These are phyloP conservation scores for Metschnikowia baotianmanensis DNA, from an alignment of 805 yeast genomes.

Conservation along the genomic window DNA sequence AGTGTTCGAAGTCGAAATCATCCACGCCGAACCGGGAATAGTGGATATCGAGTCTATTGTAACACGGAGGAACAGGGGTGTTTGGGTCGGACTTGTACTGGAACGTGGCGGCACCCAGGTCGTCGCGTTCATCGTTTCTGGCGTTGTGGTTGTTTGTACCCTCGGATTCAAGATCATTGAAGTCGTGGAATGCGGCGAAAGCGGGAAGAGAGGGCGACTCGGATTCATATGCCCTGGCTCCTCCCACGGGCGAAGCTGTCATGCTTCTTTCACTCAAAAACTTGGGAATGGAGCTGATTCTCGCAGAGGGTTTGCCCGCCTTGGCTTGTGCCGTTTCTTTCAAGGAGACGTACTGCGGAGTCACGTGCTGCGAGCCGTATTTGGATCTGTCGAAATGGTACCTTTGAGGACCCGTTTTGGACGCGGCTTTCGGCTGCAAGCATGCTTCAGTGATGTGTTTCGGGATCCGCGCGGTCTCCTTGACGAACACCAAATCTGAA, in stretches of 20 bases:
- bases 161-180: constrained; percentile 11
- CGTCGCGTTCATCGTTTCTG: constrained; percentile 2
- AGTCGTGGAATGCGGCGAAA: constrained; percentile 11
- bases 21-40: constrained; percentile 91
- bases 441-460: constrained; percentile 44
- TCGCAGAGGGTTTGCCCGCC: constrained; percentile 11
- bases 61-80: constrained; percentile 63
- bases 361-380: constrained; percentile 56
- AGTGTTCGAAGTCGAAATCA: constrained; percentile 87
- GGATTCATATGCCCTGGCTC: not conserved
- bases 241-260: constrained; percentile 16
- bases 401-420: constrained; percentile 18
- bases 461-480: constrained; percentile 60
- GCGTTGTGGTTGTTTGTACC: constrained; percentile 12
- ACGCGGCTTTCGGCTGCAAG: not conserved
- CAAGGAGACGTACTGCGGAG: constrained; percentile 41
- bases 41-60: constrained; percentile 67
- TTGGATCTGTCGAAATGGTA: constrained; percentile 51
- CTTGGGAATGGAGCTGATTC: constrained; percentile 38
- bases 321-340: constrained; percentile 16
- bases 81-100: constrained; percentile 18
- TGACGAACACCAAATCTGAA: constrained; percentile 54
- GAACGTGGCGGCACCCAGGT: constrained; percentile 17
- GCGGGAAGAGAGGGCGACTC: constrained; percentile 14
- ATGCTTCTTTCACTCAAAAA: constrained; percentile 55